A percentile compares a stretch with the other conserved stretches of the same genome.
phyloP scores from a whole-genome alignment of 768 basidiomycete species.

The Tylopilus rubrobrunneus region DNA sequence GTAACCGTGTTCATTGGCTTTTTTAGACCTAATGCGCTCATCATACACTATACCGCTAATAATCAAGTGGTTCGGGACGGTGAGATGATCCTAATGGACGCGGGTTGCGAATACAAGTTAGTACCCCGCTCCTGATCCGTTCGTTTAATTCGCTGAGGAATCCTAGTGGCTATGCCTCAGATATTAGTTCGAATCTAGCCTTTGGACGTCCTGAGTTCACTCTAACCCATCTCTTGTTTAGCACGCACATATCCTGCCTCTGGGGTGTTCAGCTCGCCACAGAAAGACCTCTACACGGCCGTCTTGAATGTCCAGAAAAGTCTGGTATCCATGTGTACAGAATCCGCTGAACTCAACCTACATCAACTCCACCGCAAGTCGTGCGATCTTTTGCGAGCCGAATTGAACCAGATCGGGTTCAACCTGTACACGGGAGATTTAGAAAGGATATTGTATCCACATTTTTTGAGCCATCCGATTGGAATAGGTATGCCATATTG shows the following conservation, averaged over 20 bases:
- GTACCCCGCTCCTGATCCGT: conserved; percentile 18
- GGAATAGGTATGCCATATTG: conserved; percentile 64
- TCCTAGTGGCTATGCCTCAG: conserved; percentile 83
- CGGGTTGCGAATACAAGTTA: conserved; percentile 89
- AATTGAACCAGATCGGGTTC: conserved; percentile 64
- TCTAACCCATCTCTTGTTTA: conserved; percentile 28
- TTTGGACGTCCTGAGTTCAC: neutral
- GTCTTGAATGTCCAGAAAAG: conserved; percentile 70
- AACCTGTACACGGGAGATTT: conserved; percentile 50
- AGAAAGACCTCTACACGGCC: conserved; percentile 81
- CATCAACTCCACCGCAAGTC: conserved; percentile 77
- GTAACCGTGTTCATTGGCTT: neutral
- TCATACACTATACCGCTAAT: conserved; percentile 94
- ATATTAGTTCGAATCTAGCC: conserved; percentile 64
- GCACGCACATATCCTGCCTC: conserved; percentile 87
- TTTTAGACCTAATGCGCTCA: conserved; percentile 75
- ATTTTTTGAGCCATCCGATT: conserved; percentile 88
- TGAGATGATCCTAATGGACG: conserved; percentile 85
- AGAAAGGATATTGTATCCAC: conserved; percentile 78
- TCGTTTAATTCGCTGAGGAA: conserved; percentile 3
- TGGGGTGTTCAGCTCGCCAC: conserved; percentile 74
- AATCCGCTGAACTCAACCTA: conserved; percentile 52
- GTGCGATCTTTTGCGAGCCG: conserved; percentile 59
- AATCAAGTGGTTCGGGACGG: conserved; percentile 66
- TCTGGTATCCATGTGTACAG: conserved; percentile 58